Percentiles rank a stretch among this genome's conserved stretches.
Conservation (phyloP, 2,329 filamentous ascomycete genomes). For the Fragosphaeria purpurea region DNA sequence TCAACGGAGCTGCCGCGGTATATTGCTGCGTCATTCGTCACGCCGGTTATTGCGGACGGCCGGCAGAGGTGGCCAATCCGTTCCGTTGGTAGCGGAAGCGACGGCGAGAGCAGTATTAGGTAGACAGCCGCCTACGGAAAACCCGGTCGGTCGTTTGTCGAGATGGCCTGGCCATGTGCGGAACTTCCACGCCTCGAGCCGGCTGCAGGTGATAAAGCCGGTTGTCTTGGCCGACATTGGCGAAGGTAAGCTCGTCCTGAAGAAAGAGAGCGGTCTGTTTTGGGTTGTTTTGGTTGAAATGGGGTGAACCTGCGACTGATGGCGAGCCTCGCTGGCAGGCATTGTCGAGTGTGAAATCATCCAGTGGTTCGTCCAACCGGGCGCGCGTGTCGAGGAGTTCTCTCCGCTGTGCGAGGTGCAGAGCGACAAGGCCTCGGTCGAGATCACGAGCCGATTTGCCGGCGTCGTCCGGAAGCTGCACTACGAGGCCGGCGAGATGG, state of each 20-base stretch:
- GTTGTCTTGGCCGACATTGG: constrained; percentile 79
- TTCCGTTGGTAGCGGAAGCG: too few relatives aligned
- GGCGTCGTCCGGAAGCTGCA: constrained; percentile 94
- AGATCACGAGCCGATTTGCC: constrained; percentile 93
- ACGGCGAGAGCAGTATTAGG: too few relatives aligned
- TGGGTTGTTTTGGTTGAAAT: too few relatives aligned
- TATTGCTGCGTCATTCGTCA: constrained; percentile 30
- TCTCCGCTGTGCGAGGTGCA: constrained; percentile 96
- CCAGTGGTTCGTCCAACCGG: constrained; percentile 98
- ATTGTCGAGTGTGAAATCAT: constrained; percentile 99
- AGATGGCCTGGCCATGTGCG: constrained; percentile 17
- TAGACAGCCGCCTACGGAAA: too few relatives aligned
- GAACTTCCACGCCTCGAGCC: constrained; percentile 41
- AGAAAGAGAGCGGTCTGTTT: constrained; percentile 17
- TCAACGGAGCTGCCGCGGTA: constrained; percentile 36
- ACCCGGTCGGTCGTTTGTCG: too few relatives aligned
- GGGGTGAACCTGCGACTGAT: neutral
- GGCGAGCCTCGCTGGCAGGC: constrained; percentile 39
- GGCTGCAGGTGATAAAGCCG: constrained; percentile 56
- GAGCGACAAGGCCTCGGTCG: constrained; percentile 82
- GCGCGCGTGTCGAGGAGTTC: constrained; percentile 93
- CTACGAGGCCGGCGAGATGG: constrained; percentile 94
- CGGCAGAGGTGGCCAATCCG: neutral
- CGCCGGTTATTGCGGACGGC: neutral
- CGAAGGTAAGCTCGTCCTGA: constrained; percentile 45